Base-by-base conservation (phyloP, 768 basidiomycete species). In the Boletus huronensis region DNA sequence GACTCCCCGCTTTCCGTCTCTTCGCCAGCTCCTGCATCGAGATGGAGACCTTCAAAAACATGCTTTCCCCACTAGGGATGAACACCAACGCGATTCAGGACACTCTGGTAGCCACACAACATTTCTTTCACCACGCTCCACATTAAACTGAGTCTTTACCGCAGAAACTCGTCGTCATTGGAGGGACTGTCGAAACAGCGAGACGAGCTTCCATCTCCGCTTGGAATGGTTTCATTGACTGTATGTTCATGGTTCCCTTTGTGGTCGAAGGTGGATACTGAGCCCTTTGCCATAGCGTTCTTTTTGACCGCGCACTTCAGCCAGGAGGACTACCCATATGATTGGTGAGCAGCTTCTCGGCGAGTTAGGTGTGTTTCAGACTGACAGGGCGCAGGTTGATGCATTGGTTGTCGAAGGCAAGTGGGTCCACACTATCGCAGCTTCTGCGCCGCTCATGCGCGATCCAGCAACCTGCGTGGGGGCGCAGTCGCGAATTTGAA, bases 171-270 rank as follows among this genome's bases (percentile, higher is more conserved):
- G 90, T 93, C 32, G 90, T 93, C 64, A 88, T 93, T 65, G 90
- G 91, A 23, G 91, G 91, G 1, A 92, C 91, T 0, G 87, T 93
- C 21, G 90, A 93, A 68, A 92, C 90, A 16, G 90, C 90, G 34
- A 79, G 90, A 58, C 78, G 90, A 42, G 86, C 82, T 17, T 91
- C 89, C 11, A 76, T 88, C 28, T 90, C 89, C 5, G 91, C 89
- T 13, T 93, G 91, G 90, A 90, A 88, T 69, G 88, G 89, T 35
- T 93, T 93, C 65, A 80, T 93, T 5, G 91, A 93, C 68, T 93
- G 90, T 93, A 55, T 38, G 58, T 26, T 39, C 28, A 0, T 14
- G 14, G 26, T 26, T 50, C 34, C 43, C 57, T 31, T 51, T 16
- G 13, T 41, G 28, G 5, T 26, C 26, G 3, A 31, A 10, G 47